A percentile compares a stretch with the other conserved stretches of the same genome.
These are phyloP conservation scores for Cercophora sp. DNA, from an alignment of 495 filamentous ascomycete species.

Conservation along the genomic window DNA sequence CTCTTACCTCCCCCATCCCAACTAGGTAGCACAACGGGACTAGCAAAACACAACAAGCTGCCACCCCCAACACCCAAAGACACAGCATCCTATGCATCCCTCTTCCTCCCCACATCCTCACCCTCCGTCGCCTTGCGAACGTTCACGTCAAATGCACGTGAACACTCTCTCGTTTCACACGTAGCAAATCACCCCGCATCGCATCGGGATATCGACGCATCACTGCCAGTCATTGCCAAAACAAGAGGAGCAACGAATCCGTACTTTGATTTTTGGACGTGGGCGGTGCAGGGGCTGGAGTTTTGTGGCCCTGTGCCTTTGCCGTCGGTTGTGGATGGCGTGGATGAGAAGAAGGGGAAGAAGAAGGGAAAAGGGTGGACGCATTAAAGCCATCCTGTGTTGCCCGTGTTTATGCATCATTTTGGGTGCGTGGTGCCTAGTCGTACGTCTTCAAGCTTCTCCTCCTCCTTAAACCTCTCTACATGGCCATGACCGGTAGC, in stretches of 20 bases:
- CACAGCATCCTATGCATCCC: slow-evolving; percentile 52
- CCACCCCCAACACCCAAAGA: slow-evolving; percentile 48
- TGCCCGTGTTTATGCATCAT: slow-evolving; percentile 64
- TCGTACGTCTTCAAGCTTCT: slow-evolving; percentile 51
- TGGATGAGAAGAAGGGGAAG: too few species aligned
- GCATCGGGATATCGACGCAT: slow-evolving; percentile 36
- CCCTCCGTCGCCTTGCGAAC: slow-evolving; percentile 50
- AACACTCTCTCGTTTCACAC: slow-evolving; percentile 46
- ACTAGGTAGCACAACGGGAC: too few species aligned
- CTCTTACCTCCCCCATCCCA: slow-evolving; percentile 8
- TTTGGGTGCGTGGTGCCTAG: slow-evolving; percentile 59
- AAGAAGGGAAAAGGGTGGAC: too few species aligned
- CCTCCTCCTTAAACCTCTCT: too few species aligned
- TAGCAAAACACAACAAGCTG: too few species aligned
- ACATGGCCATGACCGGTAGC: too few species aligned
- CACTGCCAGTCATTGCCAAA: too few species aligned
- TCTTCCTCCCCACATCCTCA: slow-evolving; percentile 50
- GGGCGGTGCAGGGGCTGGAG: too few species aligned
- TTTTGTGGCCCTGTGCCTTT: too few species aligned
- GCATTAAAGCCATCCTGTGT: slow-evolving; percentile 53
- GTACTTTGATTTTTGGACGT: slow-evolving; percentile 54
- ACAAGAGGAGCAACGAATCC: too few species aligned
- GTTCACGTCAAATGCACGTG: slow-evolving; percentile 56
- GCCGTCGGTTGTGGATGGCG: too few species aligned
- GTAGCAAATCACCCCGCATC: slow-evolving; percentile 46